Evolutionary conservation across 495 filamentous ascomycete genomes (phyloP), one percentile per base, ranked within the genome.

Genomic region (Tuber calosporum): DNA sequence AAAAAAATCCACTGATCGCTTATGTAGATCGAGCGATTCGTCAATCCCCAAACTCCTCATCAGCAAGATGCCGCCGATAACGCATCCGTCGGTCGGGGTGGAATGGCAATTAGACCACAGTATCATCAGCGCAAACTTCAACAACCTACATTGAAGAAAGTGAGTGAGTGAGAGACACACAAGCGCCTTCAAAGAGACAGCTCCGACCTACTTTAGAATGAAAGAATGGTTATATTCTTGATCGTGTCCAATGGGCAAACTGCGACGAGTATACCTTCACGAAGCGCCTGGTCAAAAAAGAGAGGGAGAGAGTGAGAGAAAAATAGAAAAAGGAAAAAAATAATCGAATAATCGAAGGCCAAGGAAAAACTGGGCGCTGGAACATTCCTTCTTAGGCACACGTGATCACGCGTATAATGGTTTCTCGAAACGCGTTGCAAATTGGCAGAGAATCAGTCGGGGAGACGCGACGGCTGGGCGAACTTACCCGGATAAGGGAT

Each of bases 391-490:
- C 26, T n/a, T 3, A 4, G 5, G 19, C 22, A 7, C 53, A 62
- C 53, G 53, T 62, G 53, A 62, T 5, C 17, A 4, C 53, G 53
- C 19, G 53, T 62, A 62, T 34, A 62, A 26, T 62, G 53, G 53
- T 62, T 62, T 34, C 53, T 11, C 26, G 19, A 34, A 62, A 62
- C 53, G 53, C 53, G 53, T 62, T 3, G 26, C 26, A 34, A 62
- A 34, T 62, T 17, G 53, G 15, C 5, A 7, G 11, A 13, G 17
- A 8, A 69, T 6, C 34, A 0, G 67, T 19, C 34, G 0, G 67
- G 67, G 67, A 69, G 37, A 69, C 67, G 67, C 67, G 40, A 69
- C 67, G 40, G 40, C 67, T 39, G 36, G 37, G 67, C 67, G 36
- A 69, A n/a, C 37, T 42, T 69, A 42, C 40, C 67, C 22, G 67